Evolutionary conservation across 257 asterid genomes (phyloP).

Genomic region (Paulownia fortunei): DNA sequence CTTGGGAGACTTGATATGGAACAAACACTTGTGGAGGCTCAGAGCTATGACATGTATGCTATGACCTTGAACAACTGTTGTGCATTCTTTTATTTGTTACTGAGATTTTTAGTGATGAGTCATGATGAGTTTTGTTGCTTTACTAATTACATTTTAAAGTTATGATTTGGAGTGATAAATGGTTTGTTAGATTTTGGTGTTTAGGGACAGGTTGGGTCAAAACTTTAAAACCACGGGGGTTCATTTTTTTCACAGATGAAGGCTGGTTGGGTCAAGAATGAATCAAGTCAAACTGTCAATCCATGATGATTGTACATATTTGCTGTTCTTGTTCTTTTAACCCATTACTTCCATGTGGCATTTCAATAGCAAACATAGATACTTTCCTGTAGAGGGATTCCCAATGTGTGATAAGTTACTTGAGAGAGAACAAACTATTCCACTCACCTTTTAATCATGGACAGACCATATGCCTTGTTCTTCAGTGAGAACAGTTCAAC

Average conservation of each 20-base stretch:
- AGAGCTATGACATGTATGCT: slow-evolving; percentile 89
- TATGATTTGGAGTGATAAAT: slow-evolving; percentile 6
- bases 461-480: background rate
- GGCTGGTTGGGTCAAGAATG: background rate
- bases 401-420: background rate
- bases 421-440: background rate
- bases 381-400: background rate
- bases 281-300: background rate
- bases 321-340: background rate
- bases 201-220: background rate
- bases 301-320: background rate
- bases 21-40: slow-evolving; percentile 92
- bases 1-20: slow-evolving; percentile 93
- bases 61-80: slow-evolving; percentile 8
- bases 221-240: background rate
- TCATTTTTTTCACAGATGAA: background rate
- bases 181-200: background rate
- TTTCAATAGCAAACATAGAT: background rate
- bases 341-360: background rate
- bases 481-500: background rate
- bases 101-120: slow-evolving; percentile 14
- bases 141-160: slow-evolving; percentile 14
- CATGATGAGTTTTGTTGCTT: slow-evolving; percentile 8
- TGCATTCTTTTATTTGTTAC: background rate
- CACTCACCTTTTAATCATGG: background rate